phyloP scores from a whole-genome alignment of 441 rosid species.

The Manihot esculenta region DNA sequence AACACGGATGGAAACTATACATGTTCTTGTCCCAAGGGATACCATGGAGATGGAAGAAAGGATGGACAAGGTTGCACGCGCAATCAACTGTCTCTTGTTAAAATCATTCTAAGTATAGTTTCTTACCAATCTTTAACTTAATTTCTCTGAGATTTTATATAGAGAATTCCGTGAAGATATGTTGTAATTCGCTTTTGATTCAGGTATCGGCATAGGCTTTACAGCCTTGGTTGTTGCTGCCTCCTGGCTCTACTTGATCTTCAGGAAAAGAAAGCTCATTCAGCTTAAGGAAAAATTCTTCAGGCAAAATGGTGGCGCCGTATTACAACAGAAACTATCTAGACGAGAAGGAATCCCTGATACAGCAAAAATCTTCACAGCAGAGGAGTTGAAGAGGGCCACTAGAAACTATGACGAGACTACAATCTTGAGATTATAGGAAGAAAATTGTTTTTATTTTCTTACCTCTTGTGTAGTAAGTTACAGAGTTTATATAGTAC shows the following conservation, averaged over 20 bases:
- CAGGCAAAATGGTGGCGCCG: constrained; percentile 35
- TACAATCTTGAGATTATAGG: too few species aligned
- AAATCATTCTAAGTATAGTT: not conserved
- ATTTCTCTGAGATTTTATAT: too few species aligned
- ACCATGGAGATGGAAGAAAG: constrained; percentile 27
- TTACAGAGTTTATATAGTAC: too few species aligned
- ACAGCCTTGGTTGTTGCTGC: constrained; percentile 3
- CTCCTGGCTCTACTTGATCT: constrained; percentile 19
- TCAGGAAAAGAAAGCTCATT: constrained; percentile 24
- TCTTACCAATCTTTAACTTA: too few species aligned
- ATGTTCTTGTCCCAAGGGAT: constrained; percentile 20
- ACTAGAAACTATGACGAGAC: constrained; percentile 12
- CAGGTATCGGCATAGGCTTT: constrained; percentile 26
- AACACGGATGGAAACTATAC: constrained; percentile 14
- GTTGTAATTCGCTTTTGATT: not conserved
- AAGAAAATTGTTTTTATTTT: too few species aligned
- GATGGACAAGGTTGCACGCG: constrained; percentile 10
- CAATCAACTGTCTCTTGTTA: not conserved
- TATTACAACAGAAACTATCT: constrained; percentile 23
- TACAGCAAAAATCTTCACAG: constrained; percentile 20
- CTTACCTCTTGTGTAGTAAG: too few species aligned
- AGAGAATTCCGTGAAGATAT: not conserved
- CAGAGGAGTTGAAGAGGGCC: constrained; percentile 17
- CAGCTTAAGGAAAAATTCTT: constrained; percentile 35
- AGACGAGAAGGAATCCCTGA: not conserved